Conservation (phyloP, 176 grass and related monocot species). For the Miscanthus lutarioriparius region DNA sequence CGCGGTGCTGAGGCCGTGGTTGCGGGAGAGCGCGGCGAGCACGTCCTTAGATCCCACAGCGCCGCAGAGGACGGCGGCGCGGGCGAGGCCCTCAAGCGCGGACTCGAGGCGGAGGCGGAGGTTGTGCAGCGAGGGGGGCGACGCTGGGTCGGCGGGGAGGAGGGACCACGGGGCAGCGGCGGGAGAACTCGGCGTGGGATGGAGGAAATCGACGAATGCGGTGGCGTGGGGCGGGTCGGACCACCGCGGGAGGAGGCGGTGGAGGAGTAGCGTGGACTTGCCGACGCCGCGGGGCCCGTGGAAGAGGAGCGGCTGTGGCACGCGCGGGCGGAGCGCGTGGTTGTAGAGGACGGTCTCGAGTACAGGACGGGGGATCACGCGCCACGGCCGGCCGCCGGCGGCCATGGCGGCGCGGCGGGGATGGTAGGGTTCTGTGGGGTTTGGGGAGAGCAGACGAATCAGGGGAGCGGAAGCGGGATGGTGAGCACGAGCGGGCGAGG, state of each 20-base stretch:
- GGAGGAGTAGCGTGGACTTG: constrained; percentile 85
- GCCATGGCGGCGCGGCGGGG: constrained; percentile 39
- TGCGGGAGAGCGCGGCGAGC: constrained; percentile 61
- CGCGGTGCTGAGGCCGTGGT: constrained; percentile 60
- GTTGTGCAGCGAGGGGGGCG: constrained; percentile 35
- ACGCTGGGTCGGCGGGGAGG: background rate
- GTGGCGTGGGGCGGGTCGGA: constrained; percentile 60
- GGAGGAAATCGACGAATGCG: constrained; percentile 79
- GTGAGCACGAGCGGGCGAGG: constrained; percentile 6
- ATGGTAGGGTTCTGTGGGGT: constrained; percentile 41
- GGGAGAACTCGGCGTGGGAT: constrained; percentile 15
- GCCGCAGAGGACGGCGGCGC: constrained; percentile 54
- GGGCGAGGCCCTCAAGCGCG: constrained; percentile 71
- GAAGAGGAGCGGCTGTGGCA: constrained; percentile 73
- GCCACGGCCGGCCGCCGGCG: constrained; percentile 55
- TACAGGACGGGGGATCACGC: constrained; percentile 72
- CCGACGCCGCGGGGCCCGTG: constrained; percentile 89
- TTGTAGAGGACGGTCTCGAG: constrained; percentile 88
- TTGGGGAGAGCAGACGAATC: background rate
- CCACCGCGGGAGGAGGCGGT: constrained; percentile 87
- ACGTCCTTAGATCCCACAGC: constrained; percentile 76
- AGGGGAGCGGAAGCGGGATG: background rate
- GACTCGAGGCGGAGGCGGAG: constrained; percentile 69
- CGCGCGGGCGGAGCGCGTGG: constrained; percentile 66
- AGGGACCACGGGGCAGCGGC: constrained; percentile 41